Base-by-base conservation (phyloP, 768 basidiomycete species). In the Ramaria sp. region DNA sequence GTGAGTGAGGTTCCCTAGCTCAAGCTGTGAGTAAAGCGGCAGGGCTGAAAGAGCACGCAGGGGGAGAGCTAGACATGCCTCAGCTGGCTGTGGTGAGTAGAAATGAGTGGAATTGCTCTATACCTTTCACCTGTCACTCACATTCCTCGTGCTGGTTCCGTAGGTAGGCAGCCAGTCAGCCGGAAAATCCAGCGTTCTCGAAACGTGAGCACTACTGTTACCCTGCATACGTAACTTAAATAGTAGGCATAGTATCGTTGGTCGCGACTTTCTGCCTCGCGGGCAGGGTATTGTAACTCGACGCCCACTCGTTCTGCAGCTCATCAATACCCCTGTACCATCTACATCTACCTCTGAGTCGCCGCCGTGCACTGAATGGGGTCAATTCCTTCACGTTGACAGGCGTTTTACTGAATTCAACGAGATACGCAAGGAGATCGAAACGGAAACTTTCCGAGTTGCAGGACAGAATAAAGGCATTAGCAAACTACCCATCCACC, bases 381-480 rank as follows among this genome's bases (percentile, higher is more conserved):
- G 83, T 46, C 96, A 98, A 70, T 99, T 99, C 71, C 79, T 98
- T 30, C 96, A 99, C 69, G 77, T 95, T 56, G 94, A 97, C 78
- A 91, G 90, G 68, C 82, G 89, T 41, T 97, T 93, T 72, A 93
- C 91, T n/a, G 95, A 98, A 67, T 98, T 94, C 65, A 75, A 79
- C 46, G 95, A 98, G 64, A 88, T 98, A 61, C 79, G 95, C 41
- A 88, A 86, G 62, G 96, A 99, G 74, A 99, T 99, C 59, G 96
- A 99, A 70, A 86, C 90, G 67, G 96, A 99, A 75, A 99, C 96
- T 1, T 93, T 86, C 69, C 77, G 96, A 45, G 94, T 99, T 17
- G 96, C 96, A 0, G 96, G 96, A 0, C 94, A 97, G 75, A 98
- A 98, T 71, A 99, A 98, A 72, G 96, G 96, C 46, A 87, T 99